Evolutionary conservation across 495 filamentous ascomycete genomes (phyloP), one percentile per base, ranked within the genome.

Genomic region (Aspergillus leporis): DNA sequence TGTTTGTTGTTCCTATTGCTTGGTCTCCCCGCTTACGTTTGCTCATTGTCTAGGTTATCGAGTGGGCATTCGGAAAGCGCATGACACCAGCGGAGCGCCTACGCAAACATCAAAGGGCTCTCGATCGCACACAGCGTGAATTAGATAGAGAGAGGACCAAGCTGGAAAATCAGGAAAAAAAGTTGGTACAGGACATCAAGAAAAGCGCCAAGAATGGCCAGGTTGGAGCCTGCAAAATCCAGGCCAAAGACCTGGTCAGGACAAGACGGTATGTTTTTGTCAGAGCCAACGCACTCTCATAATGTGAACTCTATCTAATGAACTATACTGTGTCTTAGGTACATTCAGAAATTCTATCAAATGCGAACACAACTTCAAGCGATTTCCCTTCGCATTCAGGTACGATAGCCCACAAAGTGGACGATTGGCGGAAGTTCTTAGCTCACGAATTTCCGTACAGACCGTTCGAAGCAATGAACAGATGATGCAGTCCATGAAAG

Each of bases 401-500:
- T 95, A 72, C 50, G 81, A 59, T 7, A 14, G 18, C 36, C 47
- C 30, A n/a, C 19, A 10, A 22, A 7, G 36, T 50, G 31, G 36
- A 43, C 32, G 23, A 55, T 34, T 61, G 14, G 30, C 23, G 4
- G 49, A 10, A 28, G 62, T 9, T 50, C 8, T 0, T 53, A 22
- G 21, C 53, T 55, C 21, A 55, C 53, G 9, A 31, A 25, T 7
- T 8, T 40, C 54, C 52, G 31, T 34, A 22, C 61, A 96, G 88
- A 98, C 94, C 34, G 92, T 97, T 38, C 86, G 95, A 49, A 96
- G 92, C 65, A 98, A 98, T 75, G 94, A 98, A 71, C 92, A 97
- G 74, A 98, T 98, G 94, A 96, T 97, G 92, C 91, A 96, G 70
- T 93, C 92, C 5, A 98, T 98, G 94, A 98, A 97, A 70, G 94